Evolutionary conservation across 2,329 filamentous ascomycete species (phyloP).

Genomic region (Xylogone sp.): DNA sequence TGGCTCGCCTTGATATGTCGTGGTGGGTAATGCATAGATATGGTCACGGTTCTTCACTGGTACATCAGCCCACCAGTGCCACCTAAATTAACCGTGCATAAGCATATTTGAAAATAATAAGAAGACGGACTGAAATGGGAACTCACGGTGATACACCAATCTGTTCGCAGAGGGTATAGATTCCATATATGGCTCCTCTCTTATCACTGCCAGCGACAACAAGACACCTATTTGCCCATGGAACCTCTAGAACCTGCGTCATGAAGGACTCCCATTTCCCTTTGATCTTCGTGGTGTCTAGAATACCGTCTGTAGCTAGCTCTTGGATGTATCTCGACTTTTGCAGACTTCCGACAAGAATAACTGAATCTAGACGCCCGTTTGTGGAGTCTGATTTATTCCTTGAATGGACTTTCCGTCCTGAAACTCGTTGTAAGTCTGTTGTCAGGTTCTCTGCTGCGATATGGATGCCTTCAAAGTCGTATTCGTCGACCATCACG

Average conservation of each 20-base stretch:
- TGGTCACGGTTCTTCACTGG: conserved; percentile 36
- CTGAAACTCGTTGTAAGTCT: conserved; percentile 68
- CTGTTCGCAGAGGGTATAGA: conserved; percentile 59
- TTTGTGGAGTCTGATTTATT: conserved; percentile 11
- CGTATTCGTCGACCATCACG: conserved; percentile 50
- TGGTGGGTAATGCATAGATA: conserved; percentile 42
- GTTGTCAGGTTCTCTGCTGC: conserved; percentile 60
- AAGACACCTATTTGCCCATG: conserved; percentile 48
- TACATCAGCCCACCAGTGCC: conserved; percentile 54
- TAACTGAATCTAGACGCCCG: no score
- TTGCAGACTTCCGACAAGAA: conserved; percentile 65
- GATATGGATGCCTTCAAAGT: conserved; percentile 63
- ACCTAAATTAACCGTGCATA: conserved; percentile 51
- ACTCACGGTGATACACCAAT: conserved; percentile 53
- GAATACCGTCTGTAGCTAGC: conserved; percentile 48
- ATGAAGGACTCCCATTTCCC: conserved; percentile 68
- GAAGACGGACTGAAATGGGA: background rate
- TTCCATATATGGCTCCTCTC: conserved; percentile 61
- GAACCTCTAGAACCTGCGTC: conserved; percentile 33
- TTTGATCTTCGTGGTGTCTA: conserved; percentile 52
- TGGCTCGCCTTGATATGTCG: conserved; percentile 42
- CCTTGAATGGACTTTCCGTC: conserved; percentile 51
- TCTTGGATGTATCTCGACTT: conserved; percentile 56
- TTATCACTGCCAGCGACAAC: conserved; percentile 66
- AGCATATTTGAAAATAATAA: no score